Percentiles rank a stretch among this genome's conserved stretches.
Conservation (phyloP, 192 early-diverging fungal genomes). For the Pilaira anomala region DNA sequence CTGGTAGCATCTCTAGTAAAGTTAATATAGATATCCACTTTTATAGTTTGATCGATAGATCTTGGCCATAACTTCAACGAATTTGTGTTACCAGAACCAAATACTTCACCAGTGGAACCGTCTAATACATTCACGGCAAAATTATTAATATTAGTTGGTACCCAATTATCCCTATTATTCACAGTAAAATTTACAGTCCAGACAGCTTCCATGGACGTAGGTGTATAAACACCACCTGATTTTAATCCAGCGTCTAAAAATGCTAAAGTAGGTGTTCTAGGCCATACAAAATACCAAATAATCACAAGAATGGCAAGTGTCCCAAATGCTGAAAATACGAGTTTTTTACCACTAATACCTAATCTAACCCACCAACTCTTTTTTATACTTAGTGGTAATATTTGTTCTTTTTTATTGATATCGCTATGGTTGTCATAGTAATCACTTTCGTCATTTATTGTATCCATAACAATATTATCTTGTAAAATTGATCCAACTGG, state of each 20-base stretch:
- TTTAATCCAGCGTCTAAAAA: constrained; percentile 11
- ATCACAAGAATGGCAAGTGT: constrained; percentile 20
- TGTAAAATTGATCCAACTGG: constrained; percentile 26
- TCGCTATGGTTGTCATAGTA: not conserved
- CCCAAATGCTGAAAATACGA: not conserved
- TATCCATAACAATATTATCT: constrained; percentile 31
- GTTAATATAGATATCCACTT: constrained; percentile 17
- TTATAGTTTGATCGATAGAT: constrained; percentile 2
- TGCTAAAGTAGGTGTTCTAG: constrained; percentile 13
- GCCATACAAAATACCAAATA: constrained; percentile 35
- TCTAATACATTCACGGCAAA: constrained; percentile 12
- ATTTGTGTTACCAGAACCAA: constrained; percentile 22
- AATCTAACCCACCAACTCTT: not conserved
- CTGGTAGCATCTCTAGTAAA: constrained; percentile 19
- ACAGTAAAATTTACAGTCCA: constrained; percentile 30
- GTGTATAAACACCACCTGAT: not conserved
- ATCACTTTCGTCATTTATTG: constrained; percentile 10
- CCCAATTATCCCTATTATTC: constrained; percentile 30
- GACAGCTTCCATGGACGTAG: not conserved
- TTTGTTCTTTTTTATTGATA: not conserved
- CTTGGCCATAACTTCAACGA: constrained; percentile 11
- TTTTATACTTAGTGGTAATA: constrained; percentile 1
- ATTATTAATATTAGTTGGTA: constrained; percentile 21
- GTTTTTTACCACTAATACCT: constrained; percentile 9
- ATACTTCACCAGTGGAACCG: not conserved